A percentile compares a stretch with the other conserved stretches of the same genome.
These are phyloP conservation scores for Clarireedia sp. DNA, from an alignment of 2,329 filamentous ascomycete species.

Conservation along the genomic window DNA sequence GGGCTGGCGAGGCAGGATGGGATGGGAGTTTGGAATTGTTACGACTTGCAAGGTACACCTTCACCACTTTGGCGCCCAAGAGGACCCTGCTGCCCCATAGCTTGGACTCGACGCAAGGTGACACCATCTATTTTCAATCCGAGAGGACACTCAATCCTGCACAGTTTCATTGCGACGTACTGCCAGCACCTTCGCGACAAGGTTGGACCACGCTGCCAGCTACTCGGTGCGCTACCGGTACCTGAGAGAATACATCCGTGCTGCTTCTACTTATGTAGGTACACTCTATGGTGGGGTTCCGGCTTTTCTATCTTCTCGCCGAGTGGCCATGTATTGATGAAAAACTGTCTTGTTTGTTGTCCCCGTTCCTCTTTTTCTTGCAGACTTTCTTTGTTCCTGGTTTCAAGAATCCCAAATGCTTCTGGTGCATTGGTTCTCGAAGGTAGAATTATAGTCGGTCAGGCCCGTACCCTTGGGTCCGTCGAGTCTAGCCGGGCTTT, in stretches of 20 bases:
- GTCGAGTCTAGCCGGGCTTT: not conserved
- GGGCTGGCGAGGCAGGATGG: not conserved
- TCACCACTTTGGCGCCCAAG: slow-evolving; percentile 1
- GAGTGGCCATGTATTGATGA: not conserved
- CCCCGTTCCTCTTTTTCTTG: not conserved
- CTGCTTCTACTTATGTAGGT: not conserved
- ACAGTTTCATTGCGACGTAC: too few relatives aligned
- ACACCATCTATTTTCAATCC: not conserved
- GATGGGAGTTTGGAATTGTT: too few relatives aligned
- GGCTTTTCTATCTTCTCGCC: slow-evolving; percentile 4
- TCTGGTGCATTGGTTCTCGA: not conserved
- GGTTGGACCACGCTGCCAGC: too few relatives aligned
- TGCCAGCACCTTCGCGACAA: too few relatives aligned
- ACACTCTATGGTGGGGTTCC: not conserved
- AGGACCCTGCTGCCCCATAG: not conserved
- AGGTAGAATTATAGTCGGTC: slow-evolving; percentile 1
- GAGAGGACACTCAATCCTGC: not conserved
- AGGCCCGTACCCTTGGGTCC: not conserved
- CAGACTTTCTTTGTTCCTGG: not conserved
- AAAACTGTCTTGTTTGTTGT: not conserved
- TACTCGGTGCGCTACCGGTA: too few relatives aligned
- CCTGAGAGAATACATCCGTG: too few relatives aligned
- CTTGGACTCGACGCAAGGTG: not conserved
- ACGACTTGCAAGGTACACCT: too few relatives aligned
- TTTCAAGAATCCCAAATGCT: not conserved